Percentiles rank a stretch among this genome's conserved stretches.
Evolutionary conservation across 768 basidiomycete genomes (phyloP).

Genomic region (Lyophyllum semitale): DNA sequence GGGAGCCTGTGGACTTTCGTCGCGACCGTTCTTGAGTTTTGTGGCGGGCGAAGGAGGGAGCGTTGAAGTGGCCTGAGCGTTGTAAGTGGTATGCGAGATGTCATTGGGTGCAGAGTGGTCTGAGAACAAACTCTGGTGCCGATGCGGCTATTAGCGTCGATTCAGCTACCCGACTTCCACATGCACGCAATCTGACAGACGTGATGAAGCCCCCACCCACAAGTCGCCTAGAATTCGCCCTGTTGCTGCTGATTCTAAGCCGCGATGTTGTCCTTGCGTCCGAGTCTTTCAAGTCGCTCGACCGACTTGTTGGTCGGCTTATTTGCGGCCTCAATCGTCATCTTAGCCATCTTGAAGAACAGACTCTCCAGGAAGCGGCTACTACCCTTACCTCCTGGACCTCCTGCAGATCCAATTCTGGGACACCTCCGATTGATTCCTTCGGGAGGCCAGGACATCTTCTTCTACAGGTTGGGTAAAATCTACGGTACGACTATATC

Average conservation of each 20-base stretch:
- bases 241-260: too few species aligned
- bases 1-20: slow-evolving; percentile 20
- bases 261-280: neutral
- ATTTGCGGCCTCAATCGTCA: neutral
- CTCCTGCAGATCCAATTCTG: slow-evolving; percentile 36
- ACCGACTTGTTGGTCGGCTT: neutral
- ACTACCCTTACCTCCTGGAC: slow-evolving; percentile 31
- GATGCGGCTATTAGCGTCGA: too few species aligned
- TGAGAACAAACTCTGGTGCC: neutral
- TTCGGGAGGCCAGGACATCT: slow-evolving; percentile 21
- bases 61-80: neutral
- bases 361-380: neutral
- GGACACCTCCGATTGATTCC: slow-evolving; percentile 39
- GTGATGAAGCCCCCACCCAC: too few species aligned
- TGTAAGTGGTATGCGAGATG: slow-evolving; percentile 4
- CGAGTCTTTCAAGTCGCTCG: neutral
- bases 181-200: too few species aligned
- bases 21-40: slow-evolving; percentile 7
- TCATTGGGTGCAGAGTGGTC: neutral
- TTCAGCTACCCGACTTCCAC: too few species aligned
- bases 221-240: too few species aligned
- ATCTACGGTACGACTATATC: slow-evolving; percentile 28
- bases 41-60: neutral
- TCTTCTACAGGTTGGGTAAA: slow-evolving; percentile 32
- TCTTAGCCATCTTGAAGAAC: neutral